A percentile compares a stretch with the other conserved stretches of the same genome.
These are phyloP conservation scores for Wickerhamiella galacta DNA, from an alignment of 805 yeast species.

Conservation along the genomic window DNA sequence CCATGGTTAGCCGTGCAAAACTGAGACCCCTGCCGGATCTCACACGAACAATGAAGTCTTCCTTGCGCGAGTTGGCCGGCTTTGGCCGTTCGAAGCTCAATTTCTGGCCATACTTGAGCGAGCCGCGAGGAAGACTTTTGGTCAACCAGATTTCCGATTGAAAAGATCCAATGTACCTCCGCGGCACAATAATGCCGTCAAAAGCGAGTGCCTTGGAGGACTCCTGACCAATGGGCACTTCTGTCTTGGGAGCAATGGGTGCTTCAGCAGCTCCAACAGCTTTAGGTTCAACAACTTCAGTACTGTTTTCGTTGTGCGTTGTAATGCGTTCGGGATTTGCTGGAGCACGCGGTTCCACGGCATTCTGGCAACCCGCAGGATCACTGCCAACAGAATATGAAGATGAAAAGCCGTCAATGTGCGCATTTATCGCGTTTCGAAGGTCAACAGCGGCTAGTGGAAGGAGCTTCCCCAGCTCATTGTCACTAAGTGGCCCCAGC, in stretches of 20 bases:
- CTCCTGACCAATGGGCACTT: not conserved
- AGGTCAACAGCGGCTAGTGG: slow-evolving; percentile 14
- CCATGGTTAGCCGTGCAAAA: slow-evolving; percentile 62
- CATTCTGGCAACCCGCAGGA: not conserved
- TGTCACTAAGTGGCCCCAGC: slow-evolving; percentile 14
- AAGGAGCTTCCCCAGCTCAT: slow-evolving; percentile 9
- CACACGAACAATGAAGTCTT: slow-evolving; percentile 20
- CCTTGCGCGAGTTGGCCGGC: slow-evolving; percentile 1
- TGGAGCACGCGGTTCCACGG: not conserved
- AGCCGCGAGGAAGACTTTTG: slow-evolving; percentile 18
- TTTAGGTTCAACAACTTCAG: not conserved
- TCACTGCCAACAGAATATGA: not conserved
- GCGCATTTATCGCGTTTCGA: slow-evolving; percentile 17
- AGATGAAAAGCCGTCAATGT: slow-evolving; percentile 11
- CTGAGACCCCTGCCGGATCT: slow-evolving; percentile 30
- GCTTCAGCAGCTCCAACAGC: not conserved
- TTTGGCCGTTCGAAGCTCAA: slow-evolving; percentile 16
- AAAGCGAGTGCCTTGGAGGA: slow-evolving; percentile 6
- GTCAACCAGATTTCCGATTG: slow-evolving; percentile 25
- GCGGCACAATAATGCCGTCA: slow-evolving; percentile 6
- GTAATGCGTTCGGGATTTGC: not conserved
- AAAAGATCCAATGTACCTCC: slow-evolving; percentile 21
- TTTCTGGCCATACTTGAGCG: slow-evolving; percentile 20
- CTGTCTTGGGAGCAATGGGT: not conserved
- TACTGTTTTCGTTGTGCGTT: not conserved